These are phyloP conservation scores for Colletotrichum viniferum DNA, from an alignment of 2,329 filamentous ascomycete genomes.

Conservation along the genomic window DNA sequence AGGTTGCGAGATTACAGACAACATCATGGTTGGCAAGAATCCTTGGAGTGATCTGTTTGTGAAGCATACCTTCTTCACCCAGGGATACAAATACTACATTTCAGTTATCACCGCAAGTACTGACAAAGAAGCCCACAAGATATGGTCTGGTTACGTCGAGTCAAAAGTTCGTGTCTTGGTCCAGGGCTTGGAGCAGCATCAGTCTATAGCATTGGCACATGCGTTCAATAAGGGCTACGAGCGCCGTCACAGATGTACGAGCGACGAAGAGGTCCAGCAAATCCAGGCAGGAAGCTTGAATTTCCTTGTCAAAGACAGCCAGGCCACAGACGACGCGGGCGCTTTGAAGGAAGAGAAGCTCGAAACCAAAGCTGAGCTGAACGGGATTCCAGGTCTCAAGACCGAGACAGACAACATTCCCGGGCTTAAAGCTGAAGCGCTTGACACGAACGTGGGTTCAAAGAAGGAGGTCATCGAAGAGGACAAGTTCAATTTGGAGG, in stretches of 20 bases:
- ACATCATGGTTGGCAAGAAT: constrained; percentile 77
- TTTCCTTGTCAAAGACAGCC: constrained; percentile 44
- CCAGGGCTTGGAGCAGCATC: constrained; percentile 79
- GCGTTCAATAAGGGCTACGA: constrained; percentile 95
- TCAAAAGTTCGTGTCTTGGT: constrained; percentile 91
- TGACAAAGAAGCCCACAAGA: constrained; percentile 81
- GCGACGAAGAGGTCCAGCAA: constrained; percentile 54
- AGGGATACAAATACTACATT: constrained; percentile 94
- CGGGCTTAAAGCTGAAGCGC: not conserved
- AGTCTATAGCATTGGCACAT: constrained; percentile 81
- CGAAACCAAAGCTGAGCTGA: constrained; percentile 32
- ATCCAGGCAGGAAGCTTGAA: constrained; percentile 59
- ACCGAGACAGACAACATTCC: constrained; percentile 16
- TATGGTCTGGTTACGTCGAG: constrained; percentile 91
- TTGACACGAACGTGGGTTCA: not conserved
- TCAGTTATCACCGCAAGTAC: constrained; percentile 83
- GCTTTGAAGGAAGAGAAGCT: constrained; percentile 10
- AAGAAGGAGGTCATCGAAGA: not conserved
- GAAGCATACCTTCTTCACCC: constrained; percentile 92
- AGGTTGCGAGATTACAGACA: constrained; percentile 76
- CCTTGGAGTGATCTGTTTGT: constrained; percentile 88
- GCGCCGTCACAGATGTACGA: constrained; percentile 73
- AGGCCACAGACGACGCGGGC: constrained; percentile 26
- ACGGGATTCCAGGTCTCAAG: constrained; percentile 17
- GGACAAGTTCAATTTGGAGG: constrained; percentile 10